Evolutionary conservation across 2,329 filamentous ascomycete species (phyloP).

Genomic region (Geosmithia flava): DNA sequence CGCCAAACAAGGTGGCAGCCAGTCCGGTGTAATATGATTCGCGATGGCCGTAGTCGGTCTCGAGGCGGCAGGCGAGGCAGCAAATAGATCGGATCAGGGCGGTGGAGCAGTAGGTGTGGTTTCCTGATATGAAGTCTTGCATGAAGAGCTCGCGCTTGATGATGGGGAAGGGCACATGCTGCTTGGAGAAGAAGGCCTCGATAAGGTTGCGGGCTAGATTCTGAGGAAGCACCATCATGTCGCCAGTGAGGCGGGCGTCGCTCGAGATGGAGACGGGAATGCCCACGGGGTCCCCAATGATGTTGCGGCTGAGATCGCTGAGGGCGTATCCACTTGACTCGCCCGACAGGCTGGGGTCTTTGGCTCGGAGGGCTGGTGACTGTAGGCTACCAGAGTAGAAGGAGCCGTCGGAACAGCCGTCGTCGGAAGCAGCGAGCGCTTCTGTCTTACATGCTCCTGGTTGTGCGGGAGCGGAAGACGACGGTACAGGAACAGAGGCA

Average conservation of each 20-base stretch:
- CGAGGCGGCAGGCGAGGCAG: background rate
- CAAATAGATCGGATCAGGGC: conserved; percentile 1
- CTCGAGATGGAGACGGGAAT: background rate
- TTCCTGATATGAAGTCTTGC: background rate
- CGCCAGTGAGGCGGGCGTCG: background rate
- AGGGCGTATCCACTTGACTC: background rate
- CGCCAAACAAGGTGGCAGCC: background rate
- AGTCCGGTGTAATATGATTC: background rate
- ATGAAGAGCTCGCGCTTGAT: conserved; percentile 1
- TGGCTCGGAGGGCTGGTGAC: background rate
- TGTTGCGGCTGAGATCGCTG: background rate
- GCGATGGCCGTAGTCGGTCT: background rate
- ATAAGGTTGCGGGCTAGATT: background rate
- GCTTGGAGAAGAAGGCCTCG: background rate
- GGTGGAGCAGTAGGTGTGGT: background rate
- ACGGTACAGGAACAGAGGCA: background rate
- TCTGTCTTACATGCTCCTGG: background rate
- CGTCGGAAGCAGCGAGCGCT: background rate
- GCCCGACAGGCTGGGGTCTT: background rate
- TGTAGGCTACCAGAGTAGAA: background rate
- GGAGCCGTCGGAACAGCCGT: background rate
- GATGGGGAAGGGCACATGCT: conserved; percentile 1
- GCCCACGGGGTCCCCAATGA: background rate
- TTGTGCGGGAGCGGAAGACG: background rate
- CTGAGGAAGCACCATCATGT: background rate